phyloP scores from a whole-genome alignment of 768 basidiomycete species.

The Pluteus cervinus region DNA sequence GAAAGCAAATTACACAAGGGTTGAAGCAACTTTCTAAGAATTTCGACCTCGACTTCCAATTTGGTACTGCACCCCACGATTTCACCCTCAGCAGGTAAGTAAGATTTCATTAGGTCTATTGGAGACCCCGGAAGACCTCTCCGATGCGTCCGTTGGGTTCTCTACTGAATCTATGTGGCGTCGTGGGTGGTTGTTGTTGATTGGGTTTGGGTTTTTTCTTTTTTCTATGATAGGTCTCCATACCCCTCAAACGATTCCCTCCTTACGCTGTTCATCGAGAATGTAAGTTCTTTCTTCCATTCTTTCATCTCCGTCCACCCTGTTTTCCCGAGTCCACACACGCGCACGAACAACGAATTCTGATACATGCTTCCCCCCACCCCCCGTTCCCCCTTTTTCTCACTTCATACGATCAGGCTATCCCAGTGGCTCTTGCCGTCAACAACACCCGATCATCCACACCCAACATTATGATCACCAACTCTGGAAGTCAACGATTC shows the following conservation, averaged over 20 bases:
- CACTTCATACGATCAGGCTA: slow-evolving; percentile 27
- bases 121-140: too few relatives aligned
- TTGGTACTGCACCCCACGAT: slow-evolving; percentile 72
- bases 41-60: slow-evolving; percentile 59
- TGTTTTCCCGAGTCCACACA: too few relatives aligned
- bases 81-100: slow-evolving; percentile 60
- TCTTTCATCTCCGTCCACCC: slow-evolving; percentile 3
- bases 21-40: slow-evolving; percentile 43
- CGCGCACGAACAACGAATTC: too few relatives aligned
- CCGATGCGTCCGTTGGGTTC: too few relatives aligned
- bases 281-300: slow-evolving; percentile 25
- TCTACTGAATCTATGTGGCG: too few relatives aligned
- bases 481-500: slow-evolving; percentile 62
- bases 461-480: slow-evolving; percentile 59
- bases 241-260: slow-evolving; percentile 58
- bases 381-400: background rate
- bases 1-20: slow-evolving; percentile 47
- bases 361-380: too few relatives aligned
- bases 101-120: background rate
- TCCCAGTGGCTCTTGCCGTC: slow-evolving; percentile 49
- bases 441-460: slow-evolving; percentile 58
- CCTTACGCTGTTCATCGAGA: slow-evolving; percentile 49
- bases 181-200: too few relatives aligned
- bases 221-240: slow-evolving; percentile 36
- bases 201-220: too few relatives aligned